Evolutionary conservation across 208 protist genomes (phyloP), one percentile per base, ranked within the genome.

Genomic region (Novymonas esmeraldas): DNA sequence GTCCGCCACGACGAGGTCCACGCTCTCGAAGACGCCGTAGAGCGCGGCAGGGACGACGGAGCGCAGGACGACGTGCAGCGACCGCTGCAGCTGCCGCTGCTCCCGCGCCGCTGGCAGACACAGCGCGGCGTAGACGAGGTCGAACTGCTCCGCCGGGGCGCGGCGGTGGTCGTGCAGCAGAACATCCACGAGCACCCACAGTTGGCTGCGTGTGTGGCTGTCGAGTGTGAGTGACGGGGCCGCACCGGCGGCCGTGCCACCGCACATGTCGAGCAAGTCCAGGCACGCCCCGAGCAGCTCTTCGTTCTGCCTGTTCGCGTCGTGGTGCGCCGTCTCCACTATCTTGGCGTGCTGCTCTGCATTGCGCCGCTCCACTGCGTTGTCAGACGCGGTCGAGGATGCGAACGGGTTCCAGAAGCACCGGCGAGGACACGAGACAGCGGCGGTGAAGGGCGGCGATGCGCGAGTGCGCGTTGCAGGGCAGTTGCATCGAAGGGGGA

Each of bases 41-140:
- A 95, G 74, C 31, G 78, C 52, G 49, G 82, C 60, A 9, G 90
- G 87, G 4, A 90, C 64, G 29, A 93, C 64, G 6, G 79, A 78
- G 73, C 89, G 76, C 20, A 95, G 76, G 0, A 95, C 70, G 0
- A 92, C 77, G 49, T 91, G 67, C 3, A 95, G 79, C 24, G 63
- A 62, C 0, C 87, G 85, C 22, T 82, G 73, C 28, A 95, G 39
- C n/a, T 79, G 61, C 1, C 45, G 64, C 55, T 85, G 74, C n/a
- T 64, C 36, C 33, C 50, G 36, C 6, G 70, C 70, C 28, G 73
- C 57, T 3, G 90, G 90, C n/a, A 90, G 67, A 56, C 87, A 90
- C 11, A 95, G 84, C 10, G 90, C 87, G 9, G 46, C 28, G 75
- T 94, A 95, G 44, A 92, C 80, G 31, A 90, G 60, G 51, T 92